Evolutionary conservation across 1,139 yeast genomes (phyloP).

Genomic region (Hyphopichia pseudoburtonii): DNA sequence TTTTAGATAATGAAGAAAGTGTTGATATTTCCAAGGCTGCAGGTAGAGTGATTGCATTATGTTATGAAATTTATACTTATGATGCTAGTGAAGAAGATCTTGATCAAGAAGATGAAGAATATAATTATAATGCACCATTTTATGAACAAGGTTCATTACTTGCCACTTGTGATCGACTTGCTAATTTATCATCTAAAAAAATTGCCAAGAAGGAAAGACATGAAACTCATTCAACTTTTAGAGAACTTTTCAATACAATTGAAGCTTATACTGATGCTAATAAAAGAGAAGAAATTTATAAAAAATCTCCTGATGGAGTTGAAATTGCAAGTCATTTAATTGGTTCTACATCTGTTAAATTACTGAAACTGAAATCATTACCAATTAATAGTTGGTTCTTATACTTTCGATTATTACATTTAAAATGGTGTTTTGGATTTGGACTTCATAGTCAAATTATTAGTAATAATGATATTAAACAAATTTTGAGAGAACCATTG

Average conservation of each 20-base stretch:
- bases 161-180: slow-evolving; percentile 43
- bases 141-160: slow-evolving; percentile 56
- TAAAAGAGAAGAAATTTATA: slow-evolving; percentile 37
- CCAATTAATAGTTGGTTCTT: slow-evolving; percentile 69
- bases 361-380: slow-evolving; percentile 55
- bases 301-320: slow-evolving; percentile 37
- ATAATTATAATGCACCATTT: slow-evolving; percentile 53
- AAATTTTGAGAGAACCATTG: slow-evolving; percentile 43
- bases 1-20: slow-evolving; percentile 44
- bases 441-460: slow-evolving; percentile 66
- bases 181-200: slow-evolving; percentile 55
- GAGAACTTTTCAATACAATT: slow-evolving; percentile 58
- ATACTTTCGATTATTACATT: slow-evolving; percentile 57
- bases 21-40: slow-evolving; percentile 51
- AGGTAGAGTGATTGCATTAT: slow-evolving; percentile 60
- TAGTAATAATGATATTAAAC: slow-evolving; percentile 46
- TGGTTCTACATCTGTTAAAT: slow-evolving; percentile 50
- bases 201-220: slow-evolving; percentile 63
- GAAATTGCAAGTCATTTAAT: slow-evolving; percentile 38
- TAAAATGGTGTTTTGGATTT: slow-evolving; percentile 71
- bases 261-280: slow-evolving; percentile 41
- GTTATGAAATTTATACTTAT: slow-evolving; percentile 59
- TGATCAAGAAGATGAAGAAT: slow-evolving; percentile 40
- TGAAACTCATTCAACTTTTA: slow-evolving; percentile 59
- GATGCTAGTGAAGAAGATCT: slow-evolving; percentile 32